Base-by-base conservation (phyloP, 108 stramenopile genomes). In the Heterococcus sp. region DNA sequence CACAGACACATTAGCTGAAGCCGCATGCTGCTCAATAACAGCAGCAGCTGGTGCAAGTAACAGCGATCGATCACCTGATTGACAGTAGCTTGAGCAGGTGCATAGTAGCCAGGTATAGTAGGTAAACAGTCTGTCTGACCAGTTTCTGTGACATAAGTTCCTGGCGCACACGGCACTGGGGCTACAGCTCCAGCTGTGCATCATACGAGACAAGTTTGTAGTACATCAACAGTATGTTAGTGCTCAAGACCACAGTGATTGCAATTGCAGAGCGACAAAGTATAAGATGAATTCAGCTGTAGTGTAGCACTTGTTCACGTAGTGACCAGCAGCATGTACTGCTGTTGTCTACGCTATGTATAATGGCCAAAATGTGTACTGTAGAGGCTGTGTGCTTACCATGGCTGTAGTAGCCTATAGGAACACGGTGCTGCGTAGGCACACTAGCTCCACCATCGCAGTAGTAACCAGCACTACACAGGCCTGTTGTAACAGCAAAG, bases 381-480 rank as follows among this genome's bases (percentile, higher is more conserved):
- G 46, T 58, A 58, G 14, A 14, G 46, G n/a, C n/a, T 21, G 21
- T 21, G 14, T 58, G 21, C 46, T 14, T 58, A 58, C 46, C 46
- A 14, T 14, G n/a, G 38, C 81, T 29, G 76, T 81, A 89, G 39
- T 80, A 71, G 0, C 87, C 78, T 5, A 68, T 37, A 28, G 39
- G 38, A 14, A 40, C 75, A 2, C 35, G 37, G 29, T 46, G 29
- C 30, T 85, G 85, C 28, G 73, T 81, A 27, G 88, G 69, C 36
- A 69, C 65, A 1, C 36, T 66, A 26, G 85, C 46, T 2, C 82
- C 87, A 0, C 69, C 82, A 14, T 66, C 35, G 68, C 88, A 89
- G 69, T 77, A 89, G 65, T 84, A 87, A 32, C 88, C 88, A 3
- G 75, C 68, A 38, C 38, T 29, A 72, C 88, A 89, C 30, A 28